A percentile compares a stretch with the other conserved stretches of the same genome.
These are phyloP conservation scores for Mycena vulgaris DNA, from an alignment of 768 basidiomycete genomes.

Conservation along the genomic window DNA sequence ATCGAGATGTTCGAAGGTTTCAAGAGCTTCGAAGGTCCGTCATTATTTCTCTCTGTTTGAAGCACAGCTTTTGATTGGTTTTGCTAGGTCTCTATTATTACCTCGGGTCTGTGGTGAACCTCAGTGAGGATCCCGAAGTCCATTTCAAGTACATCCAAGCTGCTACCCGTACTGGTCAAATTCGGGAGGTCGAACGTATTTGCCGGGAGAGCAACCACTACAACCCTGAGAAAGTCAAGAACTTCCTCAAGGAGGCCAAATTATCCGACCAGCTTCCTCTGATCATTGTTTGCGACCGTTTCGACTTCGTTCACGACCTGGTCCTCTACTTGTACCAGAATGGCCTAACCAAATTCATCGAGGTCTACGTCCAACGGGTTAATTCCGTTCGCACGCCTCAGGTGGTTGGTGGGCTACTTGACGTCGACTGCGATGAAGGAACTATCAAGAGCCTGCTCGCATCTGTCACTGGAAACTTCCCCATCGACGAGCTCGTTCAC, in stretches of 20 bases:
- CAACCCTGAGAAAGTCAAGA: slow-evolving; percentile 99
- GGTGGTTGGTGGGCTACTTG: slow-evolving; percentile 95
- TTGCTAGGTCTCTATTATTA: slow-evolving; percentile 93
- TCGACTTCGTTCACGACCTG: slow-evolving; percentile 99
- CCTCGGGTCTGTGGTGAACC: slow-evolving; percentile 97
- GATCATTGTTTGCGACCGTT: slow-evolving; percentile 99
- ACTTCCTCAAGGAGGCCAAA: slow-evolving; percentile 99
- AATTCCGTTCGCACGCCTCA: slow-evolving; percentile 98
- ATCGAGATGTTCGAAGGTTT: slow-evolving; percentile 99
- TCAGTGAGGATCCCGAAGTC: slow-evolving; percentile 96
- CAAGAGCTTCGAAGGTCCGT: slow-evolving; percentile 94
- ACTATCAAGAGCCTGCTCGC: slow-evolving; percentile 96
- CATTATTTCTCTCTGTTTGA: background rate
- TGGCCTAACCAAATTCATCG: slow-evolving; percentile 95
- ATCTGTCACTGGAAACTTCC: slow-evolving; percentile 97
- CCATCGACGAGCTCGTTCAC: slow-evolving; percentile 96
- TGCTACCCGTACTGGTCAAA: slow-evolving; percentile 97
- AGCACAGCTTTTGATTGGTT: background rate
- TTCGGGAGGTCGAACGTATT: slow-evolving; percentile 98
- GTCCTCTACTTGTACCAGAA: slow-evolving; percentile 99
- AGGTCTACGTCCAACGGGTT: slow-evolving; percentile 99
- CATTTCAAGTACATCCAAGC: slow-evolving; percentile 99
- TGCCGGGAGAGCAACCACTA: slow-evolving; percentile 97
- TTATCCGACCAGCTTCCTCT: slow-evolving; percentile 96
- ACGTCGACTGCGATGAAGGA: slow-evolving; percentile 97